Conservation (phyloP, 371 early-diverging fungal genomes). For the Saksenaea vasiformis region DNA sequence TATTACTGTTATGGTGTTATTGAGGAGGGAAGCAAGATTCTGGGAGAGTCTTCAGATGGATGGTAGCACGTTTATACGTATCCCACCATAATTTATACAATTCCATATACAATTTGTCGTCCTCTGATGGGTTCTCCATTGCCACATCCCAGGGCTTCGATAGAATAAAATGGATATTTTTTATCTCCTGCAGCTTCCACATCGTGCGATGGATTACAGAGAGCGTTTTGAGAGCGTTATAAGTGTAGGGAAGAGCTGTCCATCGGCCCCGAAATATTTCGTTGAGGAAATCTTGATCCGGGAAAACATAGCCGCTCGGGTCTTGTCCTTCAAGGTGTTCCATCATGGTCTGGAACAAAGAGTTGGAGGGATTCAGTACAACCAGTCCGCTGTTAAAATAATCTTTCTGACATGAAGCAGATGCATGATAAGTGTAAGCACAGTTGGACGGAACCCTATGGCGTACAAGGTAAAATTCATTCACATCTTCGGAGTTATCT, state of each 20-base stretch:
- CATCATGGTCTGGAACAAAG: slow-evolving; percentile 29
- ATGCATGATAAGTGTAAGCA: slow-evolving; percentile 29
- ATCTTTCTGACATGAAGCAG: slow-evolving; percentile 7
- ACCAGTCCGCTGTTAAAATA: slow-evolving; percentile 58
- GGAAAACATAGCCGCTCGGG: slow-evolving; percentile 34
- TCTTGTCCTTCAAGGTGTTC: slow-evolving; percentile 20
- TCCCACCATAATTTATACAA: slow-evolving; percentile 19
- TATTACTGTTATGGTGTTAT: background rate
- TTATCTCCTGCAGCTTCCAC: slow-evolving; percentile 31
- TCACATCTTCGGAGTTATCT: background rate
- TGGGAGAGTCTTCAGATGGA: background rate
- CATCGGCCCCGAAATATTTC: slow-evolving; percentile 36
- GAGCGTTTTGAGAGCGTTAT: slow-evolving; percentile 55
- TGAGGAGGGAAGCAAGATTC: background rate
- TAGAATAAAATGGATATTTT: slow-evolving; percentile 36
- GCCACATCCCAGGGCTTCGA: slow-evolving; percentile 32
- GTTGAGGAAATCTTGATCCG: slow-evolving; percentile 58
- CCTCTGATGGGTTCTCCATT: background rate
- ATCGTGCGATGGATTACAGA: slow-evolving; percentile 32
- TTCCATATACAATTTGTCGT: slow-evolving; percentile 8
- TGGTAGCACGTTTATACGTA: background rate
- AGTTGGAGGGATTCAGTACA: slow-evolving; percentile 40
- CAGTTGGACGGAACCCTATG: slow-evolving; percentile 50
- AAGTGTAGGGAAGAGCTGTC: slow-evolving; percentile 42
- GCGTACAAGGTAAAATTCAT: background rate